Conservation (phyloP, 352 stramenopile species). For the Globisporangium nunn region DNA sequence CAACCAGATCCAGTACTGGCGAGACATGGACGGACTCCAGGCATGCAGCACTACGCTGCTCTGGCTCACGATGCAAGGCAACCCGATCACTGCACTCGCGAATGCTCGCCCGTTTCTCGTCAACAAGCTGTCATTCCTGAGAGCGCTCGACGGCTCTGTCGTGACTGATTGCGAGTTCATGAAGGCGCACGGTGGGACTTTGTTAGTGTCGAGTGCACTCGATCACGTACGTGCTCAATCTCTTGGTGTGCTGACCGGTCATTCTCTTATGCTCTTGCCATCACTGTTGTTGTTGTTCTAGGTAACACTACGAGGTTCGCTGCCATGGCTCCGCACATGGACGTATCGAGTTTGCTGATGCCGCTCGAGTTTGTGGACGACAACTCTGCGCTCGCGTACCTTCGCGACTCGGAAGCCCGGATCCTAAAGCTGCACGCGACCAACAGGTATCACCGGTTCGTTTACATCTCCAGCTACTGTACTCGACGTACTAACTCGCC, state of each 20-base stretch:
- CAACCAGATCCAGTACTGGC: constrained; percentile 47
- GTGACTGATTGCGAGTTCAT: constrained; percentile 61
- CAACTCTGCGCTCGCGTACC: constrained; percentile 25
- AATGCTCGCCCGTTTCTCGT: constrained; percentile 60
- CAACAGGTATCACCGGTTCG: constrained; percentile 28
- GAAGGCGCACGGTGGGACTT: constrained; percentile 26
- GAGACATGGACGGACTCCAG: constrained; percentile 36
- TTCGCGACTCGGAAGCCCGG: constrained; percentile 19
- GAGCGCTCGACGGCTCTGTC: constrained; percentile 54
- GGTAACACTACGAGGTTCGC: constrained; percentile 7
- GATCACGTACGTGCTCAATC: background rate
- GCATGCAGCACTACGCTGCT: constrained; percentile 28
- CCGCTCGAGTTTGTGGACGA: constrained; percentile 46
- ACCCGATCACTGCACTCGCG: constrained; percentile 47
- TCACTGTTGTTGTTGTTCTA: background rate
- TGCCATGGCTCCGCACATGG: constrained; percentile 3
- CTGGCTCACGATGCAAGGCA: constrained; percentile 55
- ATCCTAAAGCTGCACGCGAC: constrained; percentile 22
- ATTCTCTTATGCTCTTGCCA: background rate
- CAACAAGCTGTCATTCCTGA: constrained; percentile 54
- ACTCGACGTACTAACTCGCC: background rate
- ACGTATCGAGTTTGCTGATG: constrained; percentile 26
- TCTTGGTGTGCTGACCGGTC: background rate
- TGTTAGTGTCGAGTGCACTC: background rate
- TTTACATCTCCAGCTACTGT: background rate